phyloP scores from a whole-genome alignment of 208 protist species.

The Acanthamoeba divionensis region DNA sequence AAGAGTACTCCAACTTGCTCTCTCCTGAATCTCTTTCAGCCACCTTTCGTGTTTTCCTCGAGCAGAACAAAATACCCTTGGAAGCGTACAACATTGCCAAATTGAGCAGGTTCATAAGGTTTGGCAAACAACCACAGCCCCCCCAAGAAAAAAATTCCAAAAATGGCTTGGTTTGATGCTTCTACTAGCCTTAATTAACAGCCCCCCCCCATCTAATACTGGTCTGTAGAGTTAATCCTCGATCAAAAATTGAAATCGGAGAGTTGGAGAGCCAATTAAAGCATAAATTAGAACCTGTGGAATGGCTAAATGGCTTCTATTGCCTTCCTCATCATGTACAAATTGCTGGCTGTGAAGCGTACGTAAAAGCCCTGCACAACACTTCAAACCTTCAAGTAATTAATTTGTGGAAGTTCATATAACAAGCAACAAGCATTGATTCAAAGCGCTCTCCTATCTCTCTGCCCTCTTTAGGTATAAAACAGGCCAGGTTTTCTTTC shows the following conservation, averaged over 20 bases:
- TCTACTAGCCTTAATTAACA: neutral
- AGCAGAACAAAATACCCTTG: slow-evolving; percentile 48
- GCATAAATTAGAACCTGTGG: neutral
- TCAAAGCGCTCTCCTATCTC: neutral
- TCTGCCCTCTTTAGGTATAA: neutral
- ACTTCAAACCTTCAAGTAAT: neutral
- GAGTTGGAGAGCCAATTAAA: neutral
- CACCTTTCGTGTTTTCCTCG: slow-evolving; percentile 54
- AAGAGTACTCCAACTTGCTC: neutral
- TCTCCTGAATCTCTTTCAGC: slow-evolving; percentile 11
- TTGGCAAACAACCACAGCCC: neutral
- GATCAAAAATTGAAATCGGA: neutral
- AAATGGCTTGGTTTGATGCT: neutral
- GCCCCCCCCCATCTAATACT: neutral
- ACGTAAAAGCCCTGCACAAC: neutral
- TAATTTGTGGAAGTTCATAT: neutral
- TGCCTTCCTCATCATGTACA: neutral
- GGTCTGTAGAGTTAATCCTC: neutral
- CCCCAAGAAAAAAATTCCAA: neutral
- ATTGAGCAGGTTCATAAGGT: slow-evolving; percentile 53
- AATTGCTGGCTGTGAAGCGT: neutral
- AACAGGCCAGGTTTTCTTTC: neutral
- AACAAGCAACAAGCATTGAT: neutral
- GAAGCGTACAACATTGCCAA: slow-evolving; percentile 53
- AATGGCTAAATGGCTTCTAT: slow-evolving; percentile 12